A percentile compares a stretch with the other conserved stretches of the same genome.
These are phyloP conservation scores for Saccharomycopsis sp. DNA, from an alignment of 805 yeast species.

Conservation along the genomic window DNA sequence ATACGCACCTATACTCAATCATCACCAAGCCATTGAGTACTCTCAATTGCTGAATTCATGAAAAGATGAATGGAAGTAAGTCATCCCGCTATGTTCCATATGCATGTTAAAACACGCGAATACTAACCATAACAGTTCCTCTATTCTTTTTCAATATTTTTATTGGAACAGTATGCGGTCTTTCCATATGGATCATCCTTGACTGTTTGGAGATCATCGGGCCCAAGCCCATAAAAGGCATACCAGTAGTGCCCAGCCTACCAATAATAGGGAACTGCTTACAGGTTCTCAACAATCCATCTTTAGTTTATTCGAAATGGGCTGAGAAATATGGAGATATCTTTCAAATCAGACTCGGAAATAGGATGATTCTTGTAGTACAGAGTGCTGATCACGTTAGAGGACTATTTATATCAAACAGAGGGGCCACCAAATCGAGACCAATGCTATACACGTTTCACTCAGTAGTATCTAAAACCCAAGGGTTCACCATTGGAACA, in stretches of 20 bases:
- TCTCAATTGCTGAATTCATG: not conserved
- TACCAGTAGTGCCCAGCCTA: slow-evolving; percentile 38
- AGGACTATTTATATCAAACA: slow-evolving; percentile 45
- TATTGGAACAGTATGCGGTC: not conserved
- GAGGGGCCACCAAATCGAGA: slow-evolving; percentile 55
- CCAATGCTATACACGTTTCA: slow-evolving; percentile 67
- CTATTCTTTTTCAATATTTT: not conserved
- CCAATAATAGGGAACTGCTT: slow-evolving; percentile 49
- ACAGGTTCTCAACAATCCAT: slow-evolving; percentile 42
- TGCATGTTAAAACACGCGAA: not conserved
- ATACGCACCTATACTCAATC: not conserved
- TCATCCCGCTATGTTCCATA: not conserved
- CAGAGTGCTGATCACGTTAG: slow-evolving; percentile 52
- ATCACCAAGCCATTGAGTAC: not conserved
- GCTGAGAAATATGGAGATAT: slow-evolving; percentile 37
- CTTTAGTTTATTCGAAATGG: slow-evolving; percentile 42
- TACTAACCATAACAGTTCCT: not conserved
- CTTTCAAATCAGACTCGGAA: slow-evolving; percentile 61
- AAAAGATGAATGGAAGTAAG: not conserved
- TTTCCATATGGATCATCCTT: not conserved
- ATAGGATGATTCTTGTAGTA: slow-evolving; percentile 52
- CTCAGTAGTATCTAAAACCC: slow-evolving; percentile 45
- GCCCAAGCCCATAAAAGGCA: slow-evolving; percentile 31
- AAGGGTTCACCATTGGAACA: slow-evolving; percentile 58
- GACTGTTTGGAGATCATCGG: slow-evolving; percentile 7